Base-by-base conservation (phyloP, 2,329 filamentous ascomycete species). In the Pseudogymnoascus sp. region DNA sequence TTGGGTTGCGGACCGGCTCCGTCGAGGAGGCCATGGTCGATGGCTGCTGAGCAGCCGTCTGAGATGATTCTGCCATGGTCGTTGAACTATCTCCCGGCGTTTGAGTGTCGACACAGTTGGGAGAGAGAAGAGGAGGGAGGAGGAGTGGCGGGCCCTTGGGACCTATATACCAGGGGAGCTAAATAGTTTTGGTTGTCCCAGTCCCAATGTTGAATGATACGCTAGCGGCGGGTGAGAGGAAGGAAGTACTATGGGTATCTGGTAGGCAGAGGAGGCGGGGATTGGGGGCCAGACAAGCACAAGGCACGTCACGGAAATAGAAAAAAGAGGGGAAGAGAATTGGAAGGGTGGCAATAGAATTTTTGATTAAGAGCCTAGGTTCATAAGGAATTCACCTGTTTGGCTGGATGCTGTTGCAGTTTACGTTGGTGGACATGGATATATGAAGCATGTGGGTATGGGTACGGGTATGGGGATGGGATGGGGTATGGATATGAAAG, bases 1-100 rank as follows among this genome's bases (percentile, higher is more conserved):
- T 75, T 71, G 76, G 79, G 60, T 65, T 69, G 28, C 69, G 67
- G 58, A 54, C 62, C 8, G 69, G 62, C 65, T 70, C 69, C 35
- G 33, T 58, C 1, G 70, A 63, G 39, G 65, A 61, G 62, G 65
- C 67, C 69, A 69, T 71, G 58, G 59, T 64, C 4, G 69, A 63
- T 47, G 68, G 65, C 41, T 62, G 60, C 62, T 66, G 66, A 22
- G 63, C 37, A 33, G 63, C 61, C n/a, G 43, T 18, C 33, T 62
- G 41, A 16, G 62, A 61, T 60, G 64, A 65, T 54, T 54, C 47
- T 54, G 47, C 47, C 47, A 54, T 54, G 47, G 28, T 54, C 9
- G 25, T 33, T 33, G 47, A 54, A 54, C n/a, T 54, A 30, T 54
- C 47, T 28, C 47, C 30, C 47, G 8, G n/a, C 8, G 47, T 7